A percentile compares a stretch with the other conserved stretches of the same genome.
phyloP scores from a whole-genome alignment of 495 filamentous ascomycete genomes.

The Talaromyces proteolyticus region DNA sequence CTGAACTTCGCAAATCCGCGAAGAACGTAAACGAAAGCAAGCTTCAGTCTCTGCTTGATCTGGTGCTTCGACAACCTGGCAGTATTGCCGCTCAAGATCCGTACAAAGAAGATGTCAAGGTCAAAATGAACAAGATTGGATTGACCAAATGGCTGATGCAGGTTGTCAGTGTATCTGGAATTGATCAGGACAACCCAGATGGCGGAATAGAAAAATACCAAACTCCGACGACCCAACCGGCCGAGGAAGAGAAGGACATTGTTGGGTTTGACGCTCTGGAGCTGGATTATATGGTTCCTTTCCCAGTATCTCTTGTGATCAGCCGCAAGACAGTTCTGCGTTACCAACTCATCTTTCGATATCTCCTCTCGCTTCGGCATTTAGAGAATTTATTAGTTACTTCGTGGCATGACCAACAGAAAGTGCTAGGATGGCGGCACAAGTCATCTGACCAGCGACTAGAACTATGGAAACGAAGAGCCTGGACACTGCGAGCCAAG shows the following conservation, averaged over 20 bases:
- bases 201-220: constrained; percentile 48
- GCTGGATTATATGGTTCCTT: constrained; percentile 89
- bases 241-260: constrained; percentile 78
- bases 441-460: constrained; percentile 65
- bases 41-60: constrained; percentile 86
- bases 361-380: constrained; percentile 81
- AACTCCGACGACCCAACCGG: constrained; percentile 38
- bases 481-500: constrained; percentile 84
- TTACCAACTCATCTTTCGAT: constrained; percentile 94
- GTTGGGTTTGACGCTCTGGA: constrained; percentile 86
- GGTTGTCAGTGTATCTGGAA: constrained; percentile 89
- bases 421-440: constrained; percentile 78
- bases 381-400: constrained; percentile 77
- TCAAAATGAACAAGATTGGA: constrained; percentile 91
- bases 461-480: constrained; percentile 88
- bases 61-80: constrained; percentile 90
- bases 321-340: constrained; percentile 92
- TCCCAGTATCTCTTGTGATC: constrained; percentile 94
- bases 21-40: constrained; percentile 86
- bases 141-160: constrained; percentile 91
- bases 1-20: constrained; percentile 82
- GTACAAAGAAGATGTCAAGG: constrained; percentile 96
- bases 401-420: constrained; percentile 86
- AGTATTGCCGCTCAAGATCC: constrained; percentile 91
- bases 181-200: constrained; percentile 74